Conservation (phyloP, 1,284 basidiomycete species). For the Tausonia pullulans region DNA sequence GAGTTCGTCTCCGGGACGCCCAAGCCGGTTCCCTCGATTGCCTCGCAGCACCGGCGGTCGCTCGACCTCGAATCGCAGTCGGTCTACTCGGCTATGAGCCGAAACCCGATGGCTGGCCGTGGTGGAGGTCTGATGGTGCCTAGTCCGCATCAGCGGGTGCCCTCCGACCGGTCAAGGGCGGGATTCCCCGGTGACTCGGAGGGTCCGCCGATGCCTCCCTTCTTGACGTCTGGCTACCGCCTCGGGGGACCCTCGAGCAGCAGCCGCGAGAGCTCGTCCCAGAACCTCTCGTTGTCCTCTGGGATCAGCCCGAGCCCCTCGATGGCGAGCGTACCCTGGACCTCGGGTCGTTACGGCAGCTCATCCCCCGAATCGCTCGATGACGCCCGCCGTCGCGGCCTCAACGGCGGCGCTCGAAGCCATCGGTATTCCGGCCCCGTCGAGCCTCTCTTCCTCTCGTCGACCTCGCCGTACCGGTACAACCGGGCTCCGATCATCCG, state of each 20-base stretch:
- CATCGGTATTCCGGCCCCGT: not conserved
- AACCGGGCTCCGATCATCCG: slow-evolving; percentile 30
- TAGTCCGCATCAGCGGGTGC: not conserved
- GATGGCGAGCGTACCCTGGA: not conserved
- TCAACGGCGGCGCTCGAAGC: not conserved
- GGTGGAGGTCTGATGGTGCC: not conserved
- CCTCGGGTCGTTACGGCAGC: not conserved
- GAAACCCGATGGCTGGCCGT: not conserved
- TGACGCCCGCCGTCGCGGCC: not conserved
- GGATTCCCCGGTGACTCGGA: not conserved
- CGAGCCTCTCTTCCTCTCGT: slow-evolving; percentile 11
- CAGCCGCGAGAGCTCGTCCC: not conserved
- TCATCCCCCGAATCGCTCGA: slow-evolving; percentile 1
- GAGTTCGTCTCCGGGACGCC: slow-evolving; percentile 4
- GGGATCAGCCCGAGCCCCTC: not conserved
- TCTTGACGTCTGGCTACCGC: not conserved
- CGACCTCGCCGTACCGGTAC: slow-evolving; percentile 6
- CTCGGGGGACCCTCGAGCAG: slow-evolving; percentile 4
- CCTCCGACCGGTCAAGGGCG: not conserved
- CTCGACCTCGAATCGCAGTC: slow-evolving; percentile 10
- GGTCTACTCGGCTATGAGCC: not conserved
- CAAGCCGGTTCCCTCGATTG: not conserved
- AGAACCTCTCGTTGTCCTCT: not conserved
- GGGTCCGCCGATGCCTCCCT: not conserved
- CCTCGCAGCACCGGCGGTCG: not conserved